phyloP scores from a whole-genome alignment of 192 early-diverging fungal species.

The Mortierella antarctica region DNA sequence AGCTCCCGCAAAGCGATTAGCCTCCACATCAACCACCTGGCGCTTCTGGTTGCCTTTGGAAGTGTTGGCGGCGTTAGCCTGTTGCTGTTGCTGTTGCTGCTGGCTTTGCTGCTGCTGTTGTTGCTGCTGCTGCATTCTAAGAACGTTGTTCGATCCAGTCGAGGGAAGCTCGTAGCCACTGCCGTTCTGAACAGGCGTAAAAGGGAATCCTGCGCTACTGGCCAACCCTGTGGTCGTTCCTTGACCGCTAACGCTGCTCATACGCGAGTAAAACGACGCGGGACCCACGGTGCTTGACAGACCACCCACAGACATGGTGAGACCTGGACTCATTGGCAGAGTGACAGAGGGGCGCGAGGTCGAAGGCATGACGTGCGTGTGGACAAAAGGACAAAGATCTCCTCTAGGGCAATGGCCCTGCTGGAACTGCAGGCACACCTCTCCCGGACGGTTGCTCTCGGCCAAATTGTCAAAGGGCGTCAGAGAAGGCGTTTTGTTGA shows the following conservation, averaged over 20 bases:
- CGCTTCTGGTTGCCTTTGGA: slow-evolving; percentile 37
- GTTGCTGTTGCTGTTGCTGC: slow-evolving; percentile 30
- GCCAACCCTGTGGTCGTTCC: slow-evolving; percentile 21
- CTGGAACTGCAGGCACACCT: slow-evolving; percentile 56
- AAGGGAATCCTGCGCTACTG: slow-evolving; percentile 31
- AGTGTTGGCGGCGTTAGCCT: slow-evolving; percentile 6
- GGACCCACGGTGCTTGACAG: slow-evolving; percentile 24
- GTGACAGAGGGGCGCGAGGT: slow-evolving; percentile 34
- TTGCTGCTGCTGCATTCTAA: slow-evolving; percentile 35
- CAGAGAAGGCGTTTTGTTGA: slow-evolving; percentile 38
- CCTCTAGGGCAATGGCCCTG: slow-evolving; percentile 60
- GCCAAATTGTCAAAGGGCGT: slow-evolving; percentile 38
- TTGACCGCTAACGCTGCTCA: slow-evolving; percentile 17
- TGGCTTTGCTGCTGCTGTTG: slow-evolving; percentile 22
- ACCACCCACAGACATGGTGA: slow-evolving; percentile 32
- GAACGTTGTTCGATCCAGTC: slow-evolving; percentile 16
- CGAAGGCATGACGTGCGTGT: slow-evolving; percentile 41
- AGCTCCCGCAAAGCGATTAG: slow-evolving; percentile 75
- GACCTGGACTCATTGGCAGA: slow-evolving; percentile 31
- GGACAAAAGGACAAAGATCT: slow-evolving; percentile 64
- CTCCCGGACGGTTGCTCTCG: slow-evolving; percentile 6
- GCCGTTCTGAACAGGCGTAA: slow-evolving; percentile 32
- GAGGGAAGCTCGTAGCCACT: slow-evolving; percentile 26
- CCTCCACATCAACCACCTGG: slow-evolving; percentile 50
- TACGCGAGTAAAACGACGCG: slow-evolving; percentile 39